Evolutionary conservation across 805 yeast species (phyloP), one percentile per base, ranked within the genome.

Genomic region (Candida cerambycidarum): DNA sequence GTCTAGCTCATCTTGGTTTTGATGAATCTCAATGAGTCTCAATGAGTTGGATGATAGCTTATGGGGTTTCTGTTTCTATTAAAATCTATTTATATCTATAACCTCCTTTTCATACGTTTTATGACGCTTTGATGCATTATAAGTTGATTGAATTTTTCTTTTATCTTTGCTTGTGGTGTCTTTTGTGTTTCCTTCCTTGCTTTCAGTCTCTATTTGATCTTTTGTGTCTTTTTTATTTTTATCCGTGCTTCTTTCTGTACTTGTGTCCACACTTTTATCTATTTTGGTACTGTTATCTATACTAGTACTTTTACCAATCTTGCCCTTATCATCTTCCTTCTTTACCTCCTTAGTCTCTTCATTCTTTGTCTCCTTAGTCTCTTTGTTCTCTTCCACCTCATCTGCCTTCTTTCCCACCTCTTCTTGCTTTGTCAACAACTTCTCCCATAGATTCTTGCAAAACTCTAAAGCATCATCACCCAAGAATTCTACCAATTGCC

Each of bases 401-500:
- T 9, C 13, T 25, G 4, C 29, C 11, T 25, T 41, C 30, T 28
- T 39, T 19, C 41, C 11, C 10, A 8, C 15, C 5, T 31, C 73
- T 1, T 59, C 52, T 46, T 75, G 77, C 2, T 78, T 80, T 27
- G 63, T 59, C 3, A 71, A 43, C 34, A 77, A 51, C 41, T 73
- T 54, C 34, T 57, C 54, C 81, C 81, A 78, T 35, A 78, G 48
- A 32, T 62, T 54, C 24, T 55, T 58, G 41, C 78, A 69, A 45
- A 78, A 75, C 31, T 38, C 43, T 38, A 57, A 39, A 3, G 44
- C 32, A 16, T 65, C 61, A 21, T 65, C 71, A 1, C 69, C 69
- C 15, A 78, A 54, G 47, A 76, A 76, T n/a, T 73, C 76, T 28
- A 51, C 45, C 58, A 76, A 48, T 41, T 78, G 80, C 9, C 57